Evolutionary conservation across 768 basidiomycete genomes (phyloP).

Genomic region (Omphalotus guepiniiformis): DNA sequence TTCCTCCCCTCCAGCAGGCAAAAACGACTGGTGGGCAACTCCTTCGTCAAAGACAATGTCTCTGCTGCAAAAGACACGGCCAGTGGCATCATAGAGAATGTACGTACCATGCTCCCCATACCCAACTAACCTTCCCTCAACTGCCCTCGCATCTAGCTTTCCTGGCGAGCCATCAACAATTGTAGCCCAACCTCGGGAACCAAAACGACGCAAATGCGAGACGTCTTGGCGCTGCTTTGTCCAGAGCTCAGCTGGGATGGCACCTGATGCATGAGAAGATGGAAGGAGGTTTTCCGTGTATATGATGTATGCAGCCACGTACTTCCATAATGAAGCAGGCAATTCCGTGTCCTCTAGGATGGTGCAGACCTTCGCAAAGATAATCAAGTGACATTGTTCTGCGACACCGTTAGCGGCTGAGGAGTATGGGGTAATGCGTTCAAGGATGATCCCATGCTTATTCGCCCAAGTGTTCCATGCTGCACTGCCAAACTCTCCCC

Average conservation of each 20-base stretch:
- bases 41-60: constrained; percentile 1
- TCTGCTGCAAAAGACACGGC: not conserved
- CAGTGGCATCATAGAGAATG: not conserved
- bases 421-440: constrained; percentile 19
- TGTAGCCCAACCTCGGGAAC: not conserved
- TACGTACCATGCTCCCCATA: constrained; percentile 1
- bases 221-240: not conserved
- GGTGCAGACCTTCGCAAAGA: not conserved
- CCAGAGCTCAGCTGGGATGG: not conserved
- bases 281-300: constrained; percentile 6
- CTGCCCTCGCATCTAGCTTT: not conserved
- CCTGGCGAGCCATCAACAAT: not conserved
- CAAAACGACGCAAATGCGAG: not conserved
- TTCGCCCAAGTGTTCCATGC: constrained; percentile 8
- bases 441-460: constrained; percentile 16
- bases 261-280: not conserved
- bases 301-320: not conserved
- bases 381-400: constrained; percentile 10
- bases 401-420: constrained; percentile 25
- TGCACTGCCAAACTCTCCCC: constrained; percentile 18
- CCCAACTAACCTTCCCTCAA: not conserved
- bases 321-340: not conserved
- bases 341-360: constrained; percentile 1
- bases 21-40: not conserved
- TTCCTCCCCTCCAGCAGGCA: constrained; percentile 1